phyloP scores from a whole-genome alignment of 768 basidiomycete species.

The Mycena haematopus region DNA sequence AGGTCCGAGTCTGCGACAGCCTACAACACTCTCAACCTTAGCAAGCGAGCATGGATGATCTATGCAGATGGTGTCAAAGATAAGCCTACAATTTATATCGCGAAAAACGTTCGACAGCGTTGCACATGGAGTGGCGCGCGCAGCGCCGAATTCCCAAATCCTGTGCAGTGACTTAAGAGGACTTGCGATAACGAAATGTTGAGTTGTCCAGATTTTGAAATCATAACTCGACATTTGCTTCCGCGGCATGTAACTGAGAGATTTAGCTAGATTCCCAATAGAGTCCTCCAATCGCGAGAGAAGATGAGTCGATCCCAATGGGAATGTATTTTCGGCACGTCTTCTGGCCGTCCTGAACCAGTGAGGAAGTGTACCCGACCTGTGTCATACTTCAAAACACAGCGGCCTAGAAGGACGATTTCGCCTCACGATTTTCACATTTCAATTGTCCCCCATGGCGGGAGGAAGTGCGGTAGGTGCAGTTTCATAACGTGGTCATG shows the following conservation, averaged over 20 bases:
- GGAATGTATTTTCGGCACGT: too few species aligned
- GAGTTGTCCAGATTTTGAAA: not conserved
- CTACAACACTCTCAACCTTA: not conserved
- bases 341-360: too few species aligned
- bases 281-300: not conserved
- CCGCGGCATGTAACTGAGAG: not conserved
- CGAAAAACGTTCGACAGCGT: not conserved
- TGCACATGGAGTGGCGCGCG: slow-evolving; percentile 14
- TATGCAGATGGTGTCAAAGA: slow-evolving; percentile 10
- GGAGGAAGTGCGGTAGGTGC: too few species aligned
- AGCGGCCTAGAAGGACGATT: too few species aligned
- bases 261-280: not conserved
- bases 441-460: too few species aligned
- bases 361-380: too few species aligned
- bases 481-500: too few species aligned
- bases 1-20: too few species aligned
- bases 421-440: too few species aligned
- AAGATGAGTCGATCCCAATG: not conserved
- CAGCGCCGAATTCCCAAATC: not conserved
- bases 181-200: not conserved
- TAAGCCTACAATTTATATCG: not conserved
- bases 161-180: too few species aligned
- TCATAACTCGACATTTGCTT: not conserved
- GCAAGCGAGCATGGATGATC: not conserved
- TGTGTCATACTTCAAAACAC: too few species aligned